These are phyloP conservation scores for Candida sphagnicola DNA, from an alignment of 805 yeast genomes.

Conservation along the genomic window DNA sequence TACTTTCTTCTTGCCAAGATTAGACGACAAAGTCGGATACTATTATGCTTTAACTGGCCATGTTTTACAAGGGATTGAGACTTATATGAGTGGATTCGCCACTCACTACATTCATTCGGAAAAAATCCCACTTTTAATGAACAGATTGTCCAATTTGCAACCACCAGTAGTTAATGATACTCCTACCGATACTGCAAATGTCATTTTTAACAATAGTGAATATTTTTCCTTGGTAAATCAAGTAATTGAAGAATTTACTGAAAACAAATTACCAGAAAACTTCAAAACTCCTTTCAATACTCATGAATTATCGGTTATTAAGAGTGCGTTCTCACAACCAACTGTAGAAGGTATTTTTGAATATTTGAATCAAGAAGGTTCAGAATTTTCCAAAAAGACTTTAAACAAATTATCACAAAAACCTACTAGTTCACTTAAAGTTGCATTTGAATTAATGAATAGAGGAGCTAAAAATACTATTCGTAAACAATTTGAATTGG, in stretches of 20 bases:
- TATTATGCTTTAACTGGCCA: conserved; percentile 87
- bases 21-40: conserved; percentile 80
- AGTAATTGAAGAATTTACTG: conserved; percentile 76
- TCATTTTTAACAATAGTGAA: conserved; percentile 26
- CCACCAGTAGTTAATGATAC: conserved; percentile 33
- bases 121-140: conserved; percentile 57
- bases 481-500: conserved; percentile 64
- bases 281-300: conserved; percentile 55
- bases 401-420: conserved; percentile 55
- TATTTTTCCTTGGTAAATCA: conserved; percentile 58
- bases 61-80: conserved; percentile 70
- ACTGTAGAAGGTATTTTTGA: conserved; percentile 54
- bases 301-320: conserved; percentile 61
- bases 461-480: conserved; percentile 56
- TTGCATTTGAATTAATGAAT: conserved; percentile 65
- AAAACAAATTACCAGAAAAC: conserved; percentile 54
- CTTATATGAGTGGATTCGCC: conserved; percentile 79
- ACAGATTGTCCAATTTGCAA: conserved; percentile 62
- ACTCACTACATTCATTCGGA: conserved; percentile 81
- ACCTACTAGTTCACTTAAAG: conserved; percentile 75
- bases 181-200: conserved; percentile 16
- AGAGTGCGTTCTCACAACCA: conserved; percentile 55
- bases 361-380: conserved; percentile 49
- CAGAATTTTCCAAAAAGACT: conserved; percentile 63
- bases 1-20: conserved; percentile 78